These are phyloP conservation scores for Scutellaria barbata DNA, from an alignment of 257 asterid genomes.

Conservation along the genomic window DNA sequence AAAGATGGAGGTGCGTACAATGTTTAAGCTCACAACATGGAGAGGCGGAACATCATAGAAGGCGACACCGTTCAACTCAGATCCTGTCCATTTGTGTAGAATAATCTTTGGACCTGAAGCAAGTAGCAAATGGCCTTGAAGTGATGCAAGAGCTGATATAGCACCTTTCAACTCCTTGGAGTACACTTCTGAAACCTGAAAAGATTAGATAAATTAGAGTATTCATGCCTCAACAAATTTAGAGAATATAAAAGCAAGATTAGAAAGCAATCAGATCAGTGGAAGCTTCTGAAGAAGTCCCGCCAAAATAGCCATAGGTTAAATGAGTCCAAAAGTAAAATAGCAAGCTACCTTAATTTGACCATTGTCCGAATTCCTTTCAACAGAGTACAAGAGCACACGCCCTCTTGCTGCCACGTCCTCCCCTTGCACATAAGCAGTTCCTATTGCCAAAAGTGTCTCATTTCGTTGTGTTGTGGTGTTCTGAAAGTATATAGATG, in stretches of 20 bases:
- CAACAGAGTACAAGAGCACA: constrained; percentile 77
- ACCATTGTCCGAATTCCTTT: constrained; percentile 63
- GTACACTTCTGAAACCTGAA: constrained; percentile 84
- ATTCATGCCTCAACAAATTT: constrained; percentile 24
- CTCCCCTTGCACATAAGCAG: constrained; percentile 99
- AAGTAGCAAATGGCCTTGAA: constrained; percentile 90
- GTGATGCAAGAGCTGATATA: constrained; percentile 96
- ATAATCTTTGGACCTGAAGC: constrained; percentile 97
- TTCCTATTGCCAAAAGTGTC: constrained; percentile 93
- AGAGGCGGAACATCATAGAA: constrained; percentile 96
- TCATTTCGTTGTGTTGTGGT: constrained; percentile 78
- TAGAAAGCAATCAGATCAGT: constrained; percentile 27
- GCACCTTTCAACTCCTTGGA: constrained; percentile 99
- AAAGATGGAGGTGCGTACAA: constrained; percentile 54
- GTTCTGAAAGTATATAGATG: constrained; percentile 56
- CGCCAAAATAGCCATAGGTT: constrained; percentile 15
- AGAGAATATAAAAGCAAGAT: constrained; percentile 12
- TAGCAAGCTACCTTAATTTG: constrained; percentile 61
- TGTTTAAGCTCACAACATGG: constrained; percentile 96
- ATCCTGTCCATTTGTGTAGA: constrained; percentile 95
- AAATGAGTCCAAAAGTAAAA: constrained; percentile 20
- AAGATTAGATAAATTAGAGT: constrained; percentile 32
- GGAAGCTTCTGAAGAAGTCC: constrained; percentile 32
- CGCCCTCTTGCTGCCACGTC: constrained; percentile 99
- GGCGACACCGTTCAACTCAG: constrained; percentile 88